A percentile compares a stretch with the other conserved stretches of the same genome.
phyloP scores from a whole-genome alignment of 202 grass and related monocot species.

The Eragrostis tef region DNA sequence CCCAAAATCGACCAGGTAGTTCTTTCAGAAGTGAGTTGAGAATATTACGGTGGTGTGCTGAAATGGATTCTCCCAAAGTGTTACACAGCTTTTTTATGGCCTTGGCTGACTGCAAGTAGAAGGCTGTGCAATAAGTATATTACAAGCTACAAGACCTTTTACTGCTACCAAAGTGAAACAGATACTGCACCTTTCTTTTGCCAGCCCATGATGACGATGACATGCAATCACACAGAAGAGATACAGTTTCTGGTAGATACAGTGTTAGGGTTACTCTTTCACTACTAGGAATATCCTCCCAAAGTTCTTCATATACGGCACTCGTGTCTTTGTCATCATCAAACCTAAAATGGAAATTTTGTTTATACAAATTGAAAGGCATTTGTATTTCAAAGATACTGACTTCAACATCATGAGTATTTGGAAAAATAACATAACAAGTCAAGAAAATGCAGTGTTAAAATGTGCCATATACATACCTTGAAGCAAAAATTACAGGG shows the following conservation, averaged over 20 bases:
- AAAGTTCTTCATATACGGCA: slow-evolving; percentile 86
- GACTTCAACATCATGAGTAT: slow-evolving; percentile 43
- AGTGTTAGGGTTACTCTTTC: slow-evolving; percentile 93
- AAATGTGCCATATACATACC: slow-evolving; percentile 58
- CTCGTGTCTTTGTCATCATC: slow-evolving; percentile 95
- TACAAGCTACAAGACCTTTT: slow-evolving; percentile 14
- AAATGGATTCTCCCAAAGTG: slow-evolving; percentile 74
- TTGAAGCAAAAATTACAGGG: slow-evolving; percentile 90
- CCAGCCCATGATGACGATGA: slow-evolving; percentile 80
- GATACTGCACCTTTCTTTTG: slow-evolving; percentile 82
- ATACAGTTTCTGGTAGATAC: slow-evolving; percentile 77
- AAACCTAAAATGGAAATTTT: slow-evolving; percentile 63
- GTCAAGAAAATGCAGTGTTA: slow-evolving; percentile 43
- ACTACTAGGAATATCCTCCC: slow-evolving; percentile 89
- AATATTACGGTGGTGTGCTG: slow-evolving; percentile 68
- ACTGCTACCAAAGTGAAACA: slow-evolving; percentile 35
- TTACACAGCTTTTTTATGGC: slow-evolving; percentile 81
- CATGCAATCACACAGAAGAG: slow-evolving; percentile 79
- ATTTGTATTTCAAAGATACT: slow-evolving; percentile 20
- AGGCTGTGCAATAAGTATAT: slow-evolving; percentile 43
- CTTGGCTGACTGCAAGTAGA: slow-evolving; percentile 80
- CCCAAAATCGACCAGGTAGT: slow-evolving; percentile 87
- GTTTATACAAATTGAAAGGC: slow-evolving; percentile 33
- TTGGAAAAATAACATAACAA: slow-evolving; percentile 22
- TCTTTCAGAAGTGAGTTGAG: slow-evolving; percentile 86